phyloP scores from a whole-genome alignment of 2,329 filamentous ascomycete species.

The Plenodomus lindquistii region DNA sequence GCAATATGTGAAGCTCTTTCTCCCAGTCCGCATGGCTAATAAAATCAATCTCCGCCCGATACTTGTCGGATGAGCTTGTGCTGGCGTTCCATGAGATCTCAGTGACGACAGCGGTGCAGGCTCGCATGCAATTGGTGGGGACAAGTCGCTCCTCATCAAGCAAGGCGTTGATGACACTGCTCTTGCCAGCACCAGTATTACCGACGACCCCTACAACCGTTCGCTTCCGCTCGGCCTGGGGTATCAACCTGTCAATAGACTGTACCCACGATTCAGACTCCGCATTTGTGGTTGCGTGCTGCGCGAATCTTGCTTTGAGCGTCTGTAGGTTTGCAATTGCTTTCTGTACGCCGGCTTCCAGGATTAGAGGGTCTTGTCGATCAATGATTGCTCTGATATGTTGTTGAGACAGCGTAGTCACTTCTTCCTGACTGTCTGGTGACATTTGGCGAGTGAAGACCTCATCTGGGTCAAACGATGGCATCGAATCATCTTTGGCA shows the following conservation, averaged over 20 bases:
- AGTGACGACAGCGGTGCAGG: slow-evolving; percentile 65
- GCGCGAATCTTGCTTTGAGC: slow-evolving; percentile 38
- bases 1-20: slow-evolving; percentile 55
- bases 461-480: slow-evolving; percentile 16
- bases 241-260: slow-evolving; percentile 48
- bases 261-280: slow-evolving; percentile 49
- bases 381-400: slow-evolving; percentile 40
- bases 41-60: slow-evolving; percentile 63
- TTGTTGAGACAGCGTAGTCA: slow-evolving; percentile 8
- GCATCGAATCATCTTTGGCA: neutral
- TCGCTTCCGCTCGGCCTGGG: slow-evolving; percentile 46
- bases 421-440: slow-evolving; percentile 6
- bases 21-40: slow-evolving; percentile 58
- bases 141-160: slow-evolving; percentile 63
- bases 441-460: slow-evolving; percentile 22
- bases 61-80: slow-evolving; percentile 45
- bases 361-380: slow-evolving; percentile 34
- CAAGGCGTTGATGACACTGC: slow-evolving; percentile 65
- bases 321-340: slow-evolving; percentile 43
- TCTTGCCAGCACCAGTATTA: slow-evolving; percentile 66
- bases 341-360: slow-evolving; percentile 47
- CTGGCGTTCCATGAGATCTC: slow-evolving; percentile 62
- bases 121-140: slow-evolving; percentile 62
- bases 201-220: slow-evolving; percentile 63
- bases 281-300: slow-evolving; percentile 12